A percentile compares a stretch with the other conserved stretches of the same genome.
Conservation (phyloP, 345 rosid genomes). For the Microcos paniculata region DNA sequence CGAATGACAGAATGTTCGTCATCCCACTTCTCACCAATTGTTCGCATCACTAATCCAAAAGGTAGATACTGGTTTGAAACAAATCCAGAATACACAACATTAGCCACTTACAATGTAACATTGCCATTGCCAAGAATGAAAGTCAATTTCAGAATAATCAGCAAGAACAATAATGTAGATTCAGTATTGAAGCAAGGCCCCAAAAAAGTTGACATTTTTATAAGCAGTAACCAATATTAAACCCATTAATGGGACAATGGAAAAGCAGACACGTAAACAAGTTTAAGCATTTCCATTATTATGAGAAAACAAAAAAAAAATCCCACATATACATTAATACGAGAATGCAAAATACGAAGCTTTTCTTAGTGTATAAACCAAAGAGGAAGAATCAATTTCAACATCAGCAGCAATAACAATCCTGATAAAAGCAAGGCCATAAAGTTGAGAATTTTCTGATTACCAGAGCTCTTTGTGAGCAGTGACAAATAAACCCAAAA, state of each 20-base stretch:
- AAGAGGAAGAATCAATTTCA: too few relatives aligned
- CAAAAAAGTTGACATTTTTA: not conserved
- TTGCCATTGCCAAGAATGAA: not conserved
- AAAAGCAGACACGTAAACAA: too few relatives aligned
- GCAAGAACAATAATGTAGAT: not conserved
- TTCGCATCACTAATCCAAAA: conserved; percentile 38
- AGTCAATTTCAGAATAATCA: not conserved
- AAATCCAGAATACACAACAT: not conserved
- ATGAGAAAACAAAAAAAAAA: too few relatives aligned
- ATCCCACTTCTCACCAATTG: conserved; percentile 47
- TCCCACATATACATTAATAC: too few relatives aligned
- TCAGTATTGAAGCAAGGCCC: not conserved
- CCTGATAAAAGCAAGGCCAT: too few relatives aligned
- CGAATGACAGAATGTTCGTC: conserved; percentile 69
- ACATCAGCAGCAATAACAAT: too few relatives aligned
- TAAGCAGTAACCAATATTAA: not conserved
- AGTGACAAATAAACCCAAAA: not conserved
- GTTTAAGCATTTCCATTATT: too few relatives aligned
- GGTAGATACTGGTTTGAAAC: conserved; percentile 11
- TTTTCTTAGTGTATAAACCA: too few relatives aligned
- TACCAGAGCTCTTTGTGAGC: not conserved
- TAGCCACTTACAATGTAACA: not conserved
- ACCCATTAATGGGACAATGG: too few relatives aligned
- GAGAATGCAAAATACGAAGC: too few relatives aligned
- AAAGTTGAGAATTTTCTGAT: not conserved